A percentile compares a stretch with the other conserved stretches of the same genome.
Evolutionary conservation across 345 rosid genomes (phyloP).

Genomic region (Gossypium herbaceum): DNA sequence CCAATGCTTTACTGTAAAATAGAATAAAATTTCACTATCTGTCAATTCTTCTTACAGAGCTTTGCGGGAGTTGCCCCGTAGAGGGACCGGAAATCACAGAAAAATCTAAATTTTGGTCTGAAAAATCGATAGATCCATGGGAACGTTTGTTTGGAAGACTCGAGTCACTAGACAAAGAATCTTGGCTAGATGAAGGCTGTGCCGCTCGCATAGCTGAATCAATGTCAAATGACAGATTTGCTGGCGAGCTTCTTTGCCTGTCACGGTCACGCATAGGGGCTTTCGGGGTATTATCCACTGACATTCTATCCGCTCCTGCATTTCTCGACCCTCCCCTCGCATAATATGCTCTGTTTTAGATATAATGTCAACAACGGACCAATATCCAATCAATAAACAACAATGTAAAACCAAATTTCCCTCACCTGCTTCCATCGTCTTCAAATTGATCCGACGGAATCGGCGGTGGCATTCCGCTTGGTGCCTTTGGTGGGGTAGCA

Average conservation of each 20-base stretch:
- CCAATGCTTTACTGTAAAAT: neutral
- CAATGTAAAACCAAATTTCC: neutral
- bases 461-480: conserved; percentile 28
- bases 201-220: conserved; percentile 23
- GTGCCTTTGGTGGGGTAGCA: conserved; percentile 51
- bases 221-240: conserved; percentile 34
- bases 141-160: conserved; percentile 22
- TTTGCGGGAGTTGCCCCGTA: conserved; percentile 23
- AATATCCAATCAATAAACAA: neutral
- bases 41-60: conserved; percentile 29
- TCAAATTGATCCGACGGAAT: conserved; percentile 22
- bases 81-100: conserved; percentile 26
- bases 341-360: conserved; percentile 28
- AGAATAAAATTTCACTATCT: neutral
- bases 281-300: conserved; percentile 30
- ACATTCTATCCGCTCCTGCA: conserved; percentile 28
- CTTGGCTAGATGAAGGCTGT: conserved; percentile 24
- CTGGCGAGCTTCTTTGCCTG: conserved; percentile 27
- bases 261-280: conserved; percentile 28
- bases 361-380: neutral
- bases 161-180: conserved; percentile 29
- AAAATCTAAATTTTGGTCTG: conserved; percentile 31
- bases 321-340: conserved; percentile 28
- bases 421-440: conserved; percentile 42
- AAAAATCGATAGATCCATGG: conserved; percentile 39